Conservation (phyloP, 192 early-diverging fungal genomes). For the Coemansia sp. region DNA sequence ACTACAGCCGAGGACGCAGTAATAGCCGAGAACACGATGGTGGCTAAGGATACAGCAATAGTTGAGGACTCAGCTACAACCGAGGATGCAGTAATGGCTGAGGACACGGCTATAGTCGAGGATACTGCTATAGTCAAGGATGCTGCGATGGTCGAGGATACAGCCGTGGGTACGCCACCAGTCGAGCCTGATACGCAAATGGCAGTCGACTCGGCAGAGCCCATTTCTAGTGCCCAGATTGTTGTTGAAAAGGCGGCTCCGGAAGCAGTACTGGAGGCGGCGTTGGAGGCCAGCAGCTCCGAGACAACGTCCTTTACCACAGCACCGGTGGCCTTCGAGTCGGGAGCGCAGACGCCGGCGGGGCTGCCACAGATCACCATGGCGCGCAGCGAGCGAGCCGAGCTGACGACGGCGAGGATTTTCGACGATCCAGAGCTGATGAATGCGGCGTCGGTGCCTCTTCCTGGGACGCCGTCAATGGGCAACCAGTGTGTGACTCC, state of each 20-base stretch:
- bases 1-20: not conserved
- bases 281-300: not conserved
- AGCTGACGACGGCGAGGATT: slow-evolving; percentile 38
- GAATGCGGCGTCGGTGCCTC: slow-evolving; percentile 44
- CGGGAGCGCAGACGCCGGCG: not conserved
- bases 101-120: not conserved
- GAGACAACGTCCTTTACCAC: not conserved
- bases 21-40: not conserved
- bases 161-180: not conserved
- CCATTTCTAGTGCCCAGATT: not conserved
- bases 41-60: not conserved
- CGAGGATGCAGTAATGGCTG: not conserved
- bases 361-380: not conserved
- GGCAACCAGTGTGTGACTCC: slow-evolving; percentile 22
- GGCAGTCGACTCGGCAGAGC: not conserved
- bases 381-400: slow-evolving; percentile 11
- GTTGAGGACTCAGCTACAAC: no score
- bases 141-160: no score
- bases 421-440: slow-evolving; percentile 42
- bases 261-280: slow-evolving; percentile 5
- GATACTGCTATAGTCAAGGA: not conserved
- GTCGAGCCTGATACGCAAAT: not conserved
- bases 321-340: not conserved
- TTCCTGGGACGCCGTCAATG: slow-evolving; percentile 35
- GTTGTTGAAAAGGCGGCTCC: slow-evolving; percentile 4